phyloP scores from a whole-genome alignment of 140 eudicot species.

The Senecio squalidus region DNA sequence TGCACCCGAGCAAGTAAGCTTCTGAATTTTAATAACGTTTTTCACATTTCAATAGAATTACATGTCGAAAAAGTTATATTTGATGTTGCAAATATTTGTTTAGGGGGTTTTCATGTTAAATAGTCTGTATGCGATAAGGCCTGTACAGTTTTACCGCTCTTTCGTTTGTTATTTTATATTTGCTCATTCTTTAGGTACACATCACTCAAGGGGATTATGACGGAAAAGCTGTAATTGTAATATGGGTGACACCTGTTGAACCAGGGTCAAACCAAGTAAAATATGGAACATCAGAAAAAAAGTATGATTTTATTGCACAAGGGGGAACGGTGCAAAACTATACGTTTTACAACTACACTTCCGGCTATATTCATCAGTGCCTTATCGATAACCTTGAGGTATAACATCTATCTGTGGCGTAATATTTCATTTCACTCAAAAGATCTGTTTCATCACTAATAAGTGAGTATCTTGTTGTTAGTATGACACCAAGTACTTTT shows the following conservation, averaged over 20 bases:
- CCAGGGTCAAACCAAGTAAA: conserved; percentile 77
- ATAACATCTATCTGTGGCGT: conserved; percentile 2
- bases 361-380: conserved; percentile 87
- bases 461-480: conserved; percentile 19
- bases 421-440: background rate
- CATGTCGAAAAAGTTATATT: background rate
- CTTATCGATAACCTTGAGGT: conserved; percentile 77
- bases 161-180: background rate
- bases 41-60: background rate
- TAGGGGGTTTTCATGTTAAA: background rate
- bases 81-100: background rate
- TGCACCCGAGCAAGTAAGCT: conserved; percentile 82
- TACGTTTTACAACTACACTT: conserved; percentile 70
- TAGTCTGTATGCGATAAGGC: background rate
- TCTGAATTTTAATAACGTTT: background rate
- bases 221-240: conserved; percentile 80
- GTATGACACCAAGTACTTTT: conserved; percentile 81
- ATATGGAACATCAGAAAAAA: conserved; percentile 68
- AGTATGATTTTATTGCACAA: conserved; percentile 58
- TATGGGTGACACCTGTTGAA: conserved; percentile 85
- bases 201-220: conserved; percentile 97
- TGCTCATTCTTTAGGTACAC: conserved; percentile 57
- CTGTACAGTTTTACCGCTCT: too few species aligned
- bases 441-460: conserved; percentile 7
- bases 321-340: conserved; percentile 51